Evolutionary conservation across 208 protist species (phyloP).

Genomic region (Endotrypanum monterogeii): DNA sequence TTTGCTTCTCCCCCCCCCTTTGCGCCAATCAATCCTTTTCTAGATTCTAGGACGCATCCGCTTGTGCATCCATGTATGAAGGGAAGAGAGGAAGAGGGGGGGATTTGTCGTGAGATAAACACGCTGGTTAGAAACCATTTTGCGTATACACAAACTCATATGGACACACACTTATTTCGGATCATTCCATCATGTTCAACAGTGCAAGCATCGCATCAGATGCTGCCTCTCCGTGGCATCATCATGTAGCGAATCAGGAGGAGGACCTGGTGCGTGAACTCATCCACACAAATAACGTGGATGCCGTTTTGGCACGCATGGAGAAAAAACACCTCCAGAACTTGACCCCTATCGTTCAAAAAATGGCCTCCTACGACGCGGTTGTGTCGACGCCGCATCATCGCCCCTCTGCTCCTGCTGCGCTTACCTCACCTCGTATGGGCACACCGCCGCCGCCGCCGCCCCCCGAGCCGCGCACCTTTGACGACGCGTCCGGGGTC

Average conservation of each 20-base stretch:
- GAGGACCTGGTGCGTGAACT: conserved; percentile 80
- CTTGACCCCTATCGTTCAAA: conserved; percentile 37
- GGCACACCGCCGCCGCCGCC: conserved; percentile 16
- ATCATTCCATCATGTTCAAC: conserved; percentile 4
- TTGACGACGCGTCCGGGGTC: not conserved
- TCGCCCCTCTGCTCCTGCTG: not conserved
- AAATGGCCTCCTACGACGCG: conserved; percentile 39
- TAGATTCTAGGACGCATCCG: too few species aligned
- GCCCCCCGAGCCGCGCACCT: not conserved
- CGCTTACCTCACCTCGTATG: conserved; percentile 1
- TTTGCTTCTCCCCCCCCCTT: too few species aligned
- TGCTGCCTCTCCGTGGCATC: conserved; percentile 25
- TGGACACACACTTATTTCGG: not conserved
- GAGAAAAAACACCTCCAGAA: conserved; percentile 57
- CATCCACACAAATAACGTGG: conserved; percentile 65
- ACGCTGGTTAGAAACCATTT: too few species aligned
- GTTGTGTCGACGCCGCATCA: not conserved
- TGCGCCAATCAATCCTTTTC: too few species aligned
- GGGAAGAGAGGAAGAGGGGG: too few species aligned
- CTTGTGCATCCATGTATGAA: too few species aligned
- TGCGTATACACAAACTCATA: not conserved
- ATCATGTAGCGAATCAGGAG: conserved; percentile 42
- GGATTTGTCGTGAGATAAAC: too few species aligned
- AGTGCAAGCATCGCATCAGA: not conserved
- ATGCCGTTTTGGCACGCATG: conserved; percentile 67